Base-by-base conservation (phyloP, 2,329 filamentous ascomycete species). In the Pseudovirgaria hyperparasitica region DNA sequence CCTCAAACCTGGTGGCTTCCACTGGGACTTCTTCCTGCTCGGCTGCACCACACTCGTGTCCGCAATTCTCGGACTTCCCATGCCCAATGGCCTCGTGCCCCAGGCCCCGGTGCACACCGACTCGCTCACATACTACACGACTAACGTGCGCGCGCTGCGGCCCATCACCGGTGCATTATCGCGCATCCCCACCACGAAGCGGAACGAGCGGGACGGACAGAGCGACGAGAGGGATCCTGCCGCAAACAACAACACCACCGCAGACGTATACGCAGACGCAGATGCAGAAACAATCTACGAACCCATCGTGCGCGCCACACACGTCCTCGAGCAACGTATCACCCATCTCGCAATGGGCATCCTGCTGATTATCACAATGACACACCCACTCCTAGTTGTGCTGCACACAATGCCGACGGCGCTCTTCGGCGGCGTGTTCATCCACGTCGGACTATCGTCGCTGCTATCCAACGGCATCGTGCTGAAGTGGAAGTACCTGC, bases 1-100 rank as follows among this genome's bases (percentile, higher is more conserved):
- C 16, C 62, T 58, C 35, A 69, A 70, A 32, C 65, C 66, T 1
- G 63, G 61, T 4, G 65, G 65, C 2, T 70, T 69, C 35, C 63
- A 69, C 39, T 69, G 65, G 65, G 65, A 69, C 42, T 67, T 69
- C 42, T 68, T 69, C 43, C 53, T 70, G 0, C 56, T 70, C 2
- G 65, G 65, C 4, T 63, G 56, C 39, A 67, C 64, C 5, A 67
- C 60, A 22, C 65, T 67, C 35, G 54, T 67, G 10, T 53, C 54
- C 7, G 63, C 63, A 5, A 55, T 70, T 17, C 52, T 68, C 5
- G 64, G 63, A 2, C 51, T 70, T 6, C 65, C 65, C 1, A 44
- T 69, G 22, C 65, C 65, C 1, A 70, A 70, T 26, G 65, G 65
- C 10, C 54, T 70, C 2, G 62, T 67, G 2, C 65, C 65, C 2